Base-by-base conservation (phyloP, 345 rosid species). In the Aethionema arabicum region DNA sequence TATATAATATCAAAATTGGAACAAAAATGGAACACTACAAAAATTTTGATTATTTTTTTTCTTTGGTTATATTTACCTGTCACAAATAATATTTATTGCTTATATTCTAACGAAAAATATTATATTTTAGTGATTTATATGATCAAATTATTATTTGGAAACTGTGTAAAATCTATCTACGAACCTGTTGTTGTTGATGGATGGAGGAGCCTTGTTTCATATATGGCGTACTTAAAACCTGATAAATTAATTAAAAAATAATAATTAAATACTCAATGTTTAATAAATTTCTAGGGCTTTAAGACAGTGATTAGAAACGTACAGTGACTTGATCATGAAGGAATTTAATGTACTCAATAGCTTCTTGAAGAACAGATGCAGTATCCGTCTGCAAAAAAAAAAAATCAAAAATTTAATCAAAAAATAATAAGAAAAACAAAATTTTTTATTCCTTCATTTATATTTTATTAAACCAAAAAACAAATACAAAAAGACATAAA, bases 291-390 rank as follows among this genome's bases (percentile, higher is more conserved):
- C 7, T 61, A 67, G 60, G 68, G 64, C 36, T 61, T 49, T 11
- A 27, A 33, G 11, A 48, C 16, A 45, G 16, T 56, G 55, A 52
- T 21, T 43, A 44, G 39, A 61, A 60, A 65, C 79, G n/a, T 83
- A 92, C 98, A 56, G 59, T 79, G 63, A 92, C 79, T 81, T 92
- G 98, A 3, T 83, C 93, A 40, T 89, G 95, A 58, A 89, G 92
- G 73, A 89, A 81, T 69, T 85, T 89, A 78, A 92, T 85, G 72
- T 85, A 89, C 51, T 83, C 92, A 51, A 92, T 82, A 31, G 96
- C 98, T 83, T 92, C 98, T 65, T 91, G 85, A 52, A 92, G 98
- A 70, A 92, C 98, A n/a, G 98, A 92, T 51, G 98, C 98, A 32
- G 96, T 92, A 79, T 92, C 98, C 42, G 92, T 92, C 98, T 92